phyloP scores from a whole-genome alignment of 768 basidiomycete genomes.

The Thelephora ganbajun region DNA sequence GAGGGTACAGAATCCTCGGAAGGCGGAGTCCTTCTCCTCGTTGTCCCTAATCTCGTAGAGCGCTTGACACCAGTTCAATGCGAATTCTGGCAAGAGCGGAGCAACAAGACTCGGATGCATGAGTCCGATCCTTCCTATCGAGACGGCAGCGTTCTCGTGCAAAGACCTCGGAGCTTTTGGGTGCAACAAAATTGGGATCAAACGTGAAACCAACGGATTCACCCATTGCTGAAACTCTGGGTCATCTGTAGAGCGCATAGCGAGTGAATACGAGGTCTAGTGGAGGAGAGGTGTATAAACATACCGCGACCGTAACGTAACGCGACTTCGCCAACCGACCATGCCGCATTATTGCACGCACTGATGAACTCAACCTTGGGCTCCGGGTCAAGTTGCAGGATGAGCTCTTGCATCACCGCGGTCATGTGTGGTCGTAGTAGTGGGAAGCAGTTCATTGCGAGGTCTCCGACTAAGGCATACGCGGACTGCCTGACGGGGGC shows the following conservation, averaged over 20 bases:
- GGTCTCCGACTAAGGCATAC: conserved; percentile 95
- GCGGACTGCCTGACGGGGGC: conserved; percentile 92
- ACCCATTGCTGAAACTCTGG: conserved; percentile 90
- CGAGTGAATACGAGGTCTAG: conserved; percentile 2
- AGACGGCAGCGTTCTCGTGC: conserved; percentile 97
- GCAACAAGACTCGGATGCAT: conserved; percentile 86
- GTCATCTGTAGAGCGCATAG: conserved; percentile 35
- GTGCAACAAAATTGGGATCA: conserved; percentile 88
- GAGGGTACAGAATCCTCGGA: conserved; percentile 91
- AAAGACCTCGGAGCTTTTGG: conserved; percentile 87
- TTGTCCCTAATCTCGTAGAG: conserved; percentile 98
- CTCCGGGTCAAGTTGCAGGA: conserved; percentile 81
- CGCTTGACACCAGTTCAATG: conserved; percentile 93
- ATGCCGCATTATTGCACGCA: conserved; percentile 97
- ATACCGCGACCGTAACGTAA: conserved; percentile 76
- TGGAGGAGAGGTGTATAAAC: conserved; percentile 9
- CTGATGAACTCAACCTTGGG: conserved; percentile 91
- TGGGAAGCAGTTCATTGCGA: conserved; percentile 91
- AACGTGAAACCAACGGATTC: conserved; percentile 66
- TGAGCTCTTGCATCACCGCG: conserved; percentile 81
- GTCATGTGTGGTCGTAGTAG: conserved; percentile 78
- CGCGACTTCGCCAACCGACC: conserved; percentile 99
- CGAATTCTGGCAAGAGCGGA: conserved; percentile 80
- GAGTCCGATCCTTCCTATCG: conserved; percentile 89
- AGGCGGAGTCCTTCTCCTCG: conserved; percentile 98